Evolutionary conservation across 306 rosid genomes (phyloP).

Genomic region (Rosa lucieae): DNA sequence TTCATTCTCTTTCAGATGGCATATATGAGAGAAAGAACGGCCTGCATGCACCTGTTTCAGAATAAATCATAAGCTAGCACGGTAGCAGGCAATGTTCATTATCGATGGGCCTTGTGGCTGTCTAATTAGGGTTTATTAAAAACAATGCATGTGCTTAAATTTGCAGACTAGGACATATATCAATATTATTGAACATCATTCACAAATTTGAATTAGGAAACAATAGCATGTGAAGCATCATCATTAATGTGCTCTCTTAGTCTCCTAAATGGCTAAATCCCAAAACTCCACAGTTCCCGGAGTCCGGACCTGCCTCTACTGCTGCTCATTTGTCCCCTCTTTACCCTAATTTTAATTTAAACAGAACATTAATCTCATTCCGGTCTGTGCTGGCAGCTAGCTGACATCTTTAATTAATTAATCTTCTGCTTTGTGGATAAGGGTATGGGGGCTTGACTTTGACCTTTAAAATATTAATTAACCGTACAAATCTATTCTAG

Average conservation of each 20-base stretch:
- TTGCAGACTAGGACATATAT: neutral
- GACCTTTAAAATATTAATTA: neutral
- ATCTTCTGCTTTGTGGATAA: neutral
- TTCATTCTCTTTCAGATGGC: neutral
- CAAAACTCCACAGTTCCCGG: slow-evolving; percentile 31
- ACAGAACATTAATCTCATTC: neutral
- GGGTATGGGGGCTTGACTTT: neutral
- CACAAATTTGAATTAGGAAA: slow-evolving; percentile 10
- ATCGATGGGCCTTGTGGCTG: slow-evolving; percentile 7
- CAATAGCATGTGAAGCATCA: slow-evolving; percentile 12
- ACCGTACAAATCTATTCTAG: neutral
- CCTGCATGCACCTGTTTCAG: neutral
- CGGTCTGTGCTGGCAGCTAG: neutral
- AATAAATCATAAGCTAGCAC: neutral
- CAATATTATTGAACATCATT: slow-evolving; percentile 1
- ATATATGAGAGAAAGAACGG: slow-evolving; percentile 10
- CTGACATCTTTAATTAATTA: neutral
- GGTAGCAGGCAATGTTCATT: slow-evolving; percentile 30
- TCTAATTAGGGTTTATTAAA: slow-evolving; percentile 24
- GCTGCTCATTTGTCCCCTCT: slow-evolving; percentile 1
- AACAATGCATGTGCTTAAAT: neutral
- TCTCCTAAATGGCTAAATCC: slow-evolving; percentile 7
- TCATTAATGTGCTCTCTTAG: slow-evolving; percentile 25
- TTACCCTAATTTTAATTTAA: neutral
- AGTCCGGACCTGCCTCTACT: slow-evolving; percentile 7